A percentile compares a stretch with the other conserved stretches of the same genome.
phyloP scores from a whole-genome alignment of 768 basidiomycete genomes.

The Jaapia argillacea region DNA sequence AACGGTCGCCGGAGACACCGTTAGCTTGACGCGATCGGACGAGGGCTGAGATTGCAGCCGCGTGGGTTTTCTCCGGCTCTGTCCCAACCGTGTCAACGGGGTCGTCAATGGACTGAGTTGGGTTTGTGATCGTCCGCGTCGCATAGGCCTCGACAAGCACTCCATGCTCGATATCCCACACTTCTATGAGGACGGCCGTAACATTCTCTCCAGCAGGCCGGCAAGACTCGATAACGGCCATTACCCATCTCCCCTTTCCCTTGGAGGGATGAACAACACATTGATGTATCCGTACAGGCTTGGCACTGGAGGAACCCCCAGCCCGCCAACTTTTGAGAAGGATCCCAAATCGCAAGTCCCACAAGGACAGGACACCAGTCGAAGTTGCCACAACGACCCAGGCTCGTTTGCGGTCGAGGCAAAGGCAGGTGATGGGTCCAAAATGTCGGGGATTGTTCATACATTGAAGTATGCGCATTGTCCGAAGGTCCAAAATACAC shows the following conservation, averaged over 20 bases:
- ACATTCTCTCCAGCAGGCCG: constrained; percentile 16
- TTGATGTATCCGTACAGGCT: constrained; percentile 56
- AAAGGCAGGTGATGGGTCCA: constrained; percentile 80
- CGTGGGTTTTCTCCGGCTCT: constrained; percentile 53
- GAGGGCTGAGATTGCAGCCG: constrained; percentile 69
- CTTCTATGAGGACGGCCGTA: constrained; percentile 51
- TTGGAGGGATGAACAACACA: constrained; percentile 77
- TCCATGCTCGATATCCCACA: constrained; percentile 88
- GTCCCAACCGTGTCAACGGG: constrained; percentile 39
- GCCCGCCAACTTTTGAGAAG: constrained; percentile 83
- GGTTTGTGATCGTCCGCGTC: constrained; percentile 35
- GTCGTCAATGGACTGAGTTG: constrained; percentile 41
- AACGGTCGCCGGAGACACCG: constrained; percentile 8
- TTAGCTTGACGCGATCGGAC: constrained; percentile 57
- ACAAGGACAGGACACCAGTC: constrained; percentile 75
- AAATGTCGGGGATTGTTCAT: constrained; percentile 81
- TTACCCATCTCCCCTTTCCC: constrained; percentile 84
- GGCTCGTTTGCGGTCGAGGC: constrained; percentile 71
- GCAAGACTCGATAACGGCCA: constrained; percentile 63
- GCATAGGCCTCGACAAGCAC: constrained; percentile 72
- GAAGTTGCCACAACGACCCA: constrained; percentile 90
- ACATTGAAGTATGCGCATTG: constrained; percentile 65
- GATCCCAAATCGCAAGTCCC: constrained; percentile 93
- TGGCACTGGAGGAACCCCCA: constrained; percentile 41
- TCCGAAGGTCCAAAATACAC: constrained; percentile 71